Evolutionary conservation across 345 rosid species (phyloP), one percentile per base, ranked within the genome.

Genomic region (Gossypium stocksii): DNA sequence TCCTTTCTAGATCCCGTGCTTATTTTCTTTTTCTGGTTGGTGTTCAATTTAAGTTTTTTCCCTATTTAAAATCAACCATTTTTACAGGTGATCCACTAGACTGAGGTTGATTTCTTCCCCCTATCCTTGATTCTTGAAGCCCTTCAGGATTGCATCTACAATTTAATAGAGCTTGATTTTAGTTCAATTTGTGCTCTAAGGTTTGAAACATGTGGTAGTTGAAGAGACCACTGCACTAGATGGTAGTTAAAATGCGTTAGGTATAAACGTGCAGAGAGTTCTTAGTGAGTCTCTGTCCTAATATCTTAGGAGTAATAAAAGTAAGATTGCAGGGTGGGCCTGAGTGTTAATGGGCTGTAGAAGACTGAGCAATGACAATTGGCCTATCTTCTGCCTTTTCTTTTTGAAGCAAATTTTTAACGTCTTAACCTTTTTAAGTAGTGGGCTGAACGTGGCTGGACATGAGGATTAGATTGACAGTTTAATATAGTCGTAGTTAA

Each of bases 141-240:
- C 67, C 20, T 63, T 38, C 22, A 9, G 14, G n/a, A 34, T 45
- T 45, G 34, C 34, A 20, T 44, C 53, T 66, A 23, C 52, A 20
- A 38, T 66, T 34, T 22, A 46, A 1, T 2, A 22, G 41, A 44
- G 52, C 52, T 43, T 66, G 29, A 44, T 11, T 44, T 20, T 64
- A 66, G n/a, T 66, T 44, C 49, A 41, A 44, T 19, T 20, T 66
- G 6, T 22, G 38, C 19, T 66, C 23, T 12, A 66, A 66, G 53
- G 70, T 43, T 65, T 41, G 49, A 17, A 64, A 63, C 67, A n/a
- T 63, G 48, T 63, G 46, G 46, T 17, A 34, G 69, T 63, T 61
- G n/a, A 27, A 61, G 43, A 5, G 43, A 62, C 46, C 44, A 13
- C 22, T 34, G 10, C 46, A 16, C 46, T 41, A 14, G 43, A 9